Percentiles rank a stretch among this genome's conserved stretches.
These are phyloP conservation scores for Ilyonectria robusta DNA, from an alignment of 2,329 filamentous ascomycete species.

Conservation along the genomic window DNA sequence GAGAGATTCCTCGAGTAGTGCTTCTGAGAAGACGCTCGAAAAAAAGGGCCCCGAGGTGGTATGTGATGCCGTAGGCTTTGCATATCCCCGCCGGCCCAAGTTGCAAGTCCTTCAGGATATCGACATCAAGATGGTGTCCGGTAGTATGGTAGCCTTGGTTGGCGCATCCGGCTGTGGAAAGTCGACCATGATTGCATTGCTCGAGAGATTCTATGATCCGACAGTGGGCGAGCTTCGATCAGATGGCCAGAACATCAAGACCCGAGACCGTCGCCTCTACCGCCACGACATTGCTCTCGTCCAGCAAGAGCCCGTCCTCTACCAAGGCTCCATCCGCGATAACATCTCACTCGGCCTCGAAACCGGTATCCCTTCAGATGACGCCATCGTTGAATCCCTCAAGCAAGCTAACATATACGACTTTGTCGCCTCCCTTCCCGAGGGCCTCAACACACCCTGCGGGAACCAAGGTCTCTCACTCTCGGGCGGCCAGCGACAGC, in stretches of 20 bases:
- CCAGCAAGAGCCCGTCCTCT: constrained; percentile 59
- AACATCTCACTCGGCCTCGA: constrained; percentile 68
- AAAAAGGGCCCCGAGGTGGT: constrained; percentile 55
- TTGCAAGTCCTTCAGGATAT: constrained; percentile 56
- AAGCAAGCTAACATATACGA: constrained; percentile 69
- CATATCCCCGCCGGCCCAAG: constrained; percentile 64
- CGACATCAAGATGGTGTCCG: constrained; percentile 57
- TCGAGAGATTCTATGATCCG: constrained; percentile 62
- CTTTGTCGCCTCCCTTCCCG: constrained; percentile 68
- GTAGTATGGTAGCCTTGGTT: constrained; percentile 68
- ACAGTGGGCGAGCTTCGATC: constrained; percentile 48
- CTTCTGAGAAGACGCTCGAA: constrained; percentile 13
- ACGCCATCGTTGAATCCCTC: constrained; percentile 64
- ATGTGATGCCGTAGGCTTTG: constrained; percentile 69
- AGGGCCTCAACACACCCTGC: constrained; percentile 74
- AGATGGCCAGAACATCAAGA: constrained; percentile 50
- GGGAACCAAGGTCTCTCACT: constrained; percentile 78
- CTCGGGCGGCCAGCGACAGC: constrained; percentile 81
- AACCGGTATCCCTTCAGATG: constrained; percentile 49
- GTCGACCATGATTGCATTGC: constrained; percentile 69
- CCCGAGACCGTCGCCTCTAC: constrained; percentile 49
- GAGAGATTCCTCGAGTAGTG: not conserved
- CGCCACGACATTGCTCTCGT: constrained; percentile 56
- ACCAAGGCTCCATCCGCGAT: constrained; percentile 67
- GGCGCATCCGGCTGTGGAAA: constrained; percentile 73